Percentiles rank a stretch among this genome's conserved stretches.
These are phyloP conservation scores for Tricholoma terreum DNA, from an alignment of 768 basidiomycete species.

Conservation along the genomic window DNA sequence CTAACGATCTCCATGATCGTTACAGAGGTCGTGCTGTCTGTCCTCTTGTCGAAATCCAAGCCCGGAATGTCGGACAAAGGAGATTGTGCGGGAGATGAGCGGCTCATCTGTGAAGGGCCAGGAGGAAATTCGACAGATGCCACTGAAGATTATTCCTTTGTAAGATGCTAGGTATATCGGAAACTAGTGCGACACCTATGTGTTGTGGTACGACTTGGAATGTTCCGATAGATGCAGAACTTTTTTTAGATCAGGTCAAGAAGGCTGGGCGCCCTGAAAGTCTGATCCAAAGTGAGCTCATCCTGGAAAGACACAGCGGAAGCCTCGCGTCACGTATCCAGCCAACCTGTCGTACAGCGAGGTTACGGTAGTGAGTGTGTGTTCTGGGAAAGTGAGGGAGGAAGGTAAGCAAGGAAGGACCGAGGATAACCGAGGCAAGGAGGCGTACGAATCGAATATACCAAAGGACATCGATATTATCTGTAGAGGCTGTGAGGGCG, in stretches of 20 bases:
- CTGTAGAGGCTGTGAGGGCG: conserved; percentile 41
- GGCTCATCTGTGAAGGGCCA: conserved; percentile 16
- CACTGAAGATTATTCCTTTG: not conserved
- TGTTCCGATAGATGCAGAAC: too few species aligned
- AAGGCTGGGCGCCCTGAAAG: too few species aligned
- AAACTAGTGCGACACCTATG: too few species aligned
- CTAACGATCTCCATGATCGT: not conserved
- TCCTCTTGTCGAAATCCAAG: conserved; percentile 24
- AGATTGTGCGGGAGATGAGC: conserved; percentile 29
- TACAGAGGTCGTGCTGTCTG: conserved; percentile 26
- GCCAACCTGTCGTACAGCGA: too few species aligned
- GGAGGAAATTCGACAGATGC: not conserved
- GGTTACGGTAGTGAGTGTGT: too few species aligned
- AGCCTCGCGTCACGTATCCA: too few species aligned
- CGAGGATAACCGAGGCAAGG: not conserved
- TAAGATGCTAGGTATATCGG: not conserved
- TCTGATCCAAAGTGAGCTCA: too few species aligned
- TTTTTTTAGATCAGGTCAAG: too few species aligned
- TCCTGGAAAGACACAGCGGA: too few species aligned
- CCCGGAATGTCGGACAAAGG: conserved; percentile 20
- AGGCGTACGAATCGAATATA: conserved; percentile 72
- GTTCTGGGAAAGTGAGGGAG: conserved; percentile 43
- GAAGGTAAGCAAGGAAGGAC: not conserved
- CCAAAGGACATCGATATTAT: conserved; percentile 68
- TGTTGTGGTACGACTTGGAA: too few species aligned